A percentile compares a stretch with the other conserved stretches of the same genome.
phyloP scores from a whole-genome alignment of 257 asterid genomes.

The Jaltomata sinuosa region DNA sequence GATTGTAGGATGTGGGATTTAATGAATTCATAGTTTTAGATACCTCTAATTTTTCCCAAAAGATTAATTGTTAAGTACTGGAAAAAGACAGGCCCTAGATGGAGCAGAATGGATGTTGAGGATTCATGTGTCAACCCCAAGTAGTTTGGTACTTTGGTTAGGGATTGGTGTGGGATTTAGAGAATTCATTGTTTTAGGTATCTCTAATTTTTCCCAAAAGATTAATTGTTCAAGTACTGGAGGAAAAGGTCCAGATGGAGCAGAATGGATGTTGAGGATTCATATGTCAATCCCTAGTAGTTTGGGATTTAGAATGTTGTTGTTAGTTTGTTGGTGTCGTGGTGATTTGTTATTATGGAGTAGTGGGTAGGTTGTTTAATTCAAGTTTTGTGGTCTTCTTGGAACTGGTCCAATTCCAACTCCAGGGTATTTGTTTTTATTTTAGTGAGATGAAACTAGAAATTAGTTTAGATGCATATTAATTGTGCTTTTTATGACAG shows the following conservation, averaged over 20 bases:
- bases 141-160: no score
- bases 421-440: background rate
- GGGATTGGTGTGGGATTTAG: background rate
- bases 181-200: background rate
- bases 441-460: background rate
- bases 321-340: background rate
- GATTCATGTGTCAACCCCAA: no score
- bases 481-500: background rate
- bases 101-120: no score
- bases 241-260: background rate
- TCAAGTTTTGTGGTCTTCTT: background rate
- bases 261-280: background rate
- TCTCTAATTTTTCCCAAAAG: background rate
- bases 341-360: background rate
- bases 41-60: background rate
- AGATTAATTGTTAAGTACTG: background rate
- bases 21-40: background rate
- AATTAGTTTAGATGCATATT: background rate
- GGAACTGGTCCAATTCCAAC: background rate
- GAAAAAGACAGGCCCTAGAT: no score
- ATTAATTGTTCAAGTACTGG: background rate
- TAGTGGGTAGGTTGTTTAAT: background rate
- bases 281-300: background rate
- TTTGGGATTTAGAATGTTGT: background rate
- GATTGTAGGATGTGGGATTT: background rate